Base-by-base conservation (phyloP, 352 stramenopile genomes). In the Pythium periplocum region DNA sequence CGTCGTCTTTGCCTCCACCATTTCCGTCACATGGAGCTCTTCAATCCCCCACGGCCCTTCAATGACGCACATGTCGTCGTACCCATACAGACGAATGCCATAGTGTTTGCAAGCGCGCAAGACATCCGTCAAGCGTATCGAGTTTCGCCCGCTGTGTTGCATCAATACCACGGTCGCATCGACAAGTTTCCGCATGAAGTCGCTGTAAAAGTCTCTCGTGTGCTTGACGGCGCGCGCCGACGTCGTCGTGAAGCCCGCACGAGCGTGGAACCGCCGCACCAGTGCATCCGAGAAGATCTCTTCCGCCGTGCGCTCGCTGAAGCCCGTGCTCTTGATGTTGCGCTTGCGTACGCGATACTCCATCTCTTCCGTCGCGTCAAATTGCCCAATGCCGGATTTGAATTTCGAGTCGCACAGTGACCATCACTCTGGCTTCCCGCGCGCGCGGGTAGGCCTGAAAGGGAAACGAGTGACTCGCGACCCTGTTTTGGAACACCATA, bases 11-110 rank as follows among this genome's bases (percentile, higher is more conserved):
- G 50, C 64, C 61, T 92, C 81, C 4, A 90, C 76, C 45, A 92
- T 72, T 63, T 92, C 81, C 1, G 75, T 92, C 45, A 92, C 69
- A 48, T 90, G 81, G 43, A 69, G 79, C 5, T 59, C 46, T n/a
- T 79, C 60, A 36, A 38, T 57, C 35, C 53, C 11, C 11, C 59
- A 44, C 48, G 62, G 26, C 46, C 38, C 43, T 45, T 67, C 64
- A 31, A 92, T 46, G 45, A 75, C 46, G 53, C 76, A 87, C 62
- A 87, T 69, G 47, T 92, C 81, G 57, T 91, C 79, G 60, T 88
- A 91, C 45, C 83, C 83, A 42, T 94, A 94, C 51, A 94, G 53
- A 4, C 66, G 64, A 47, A 91, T 87, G 9, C 78, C 79, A 41
- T 83, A 78, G 48, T 83, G 61, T 32, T 71, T 65, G 34, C 75